Evolutionary conservation across 139 green algal genomes (phyloP).

Genomic region (Chlorella sp.): DNA sequence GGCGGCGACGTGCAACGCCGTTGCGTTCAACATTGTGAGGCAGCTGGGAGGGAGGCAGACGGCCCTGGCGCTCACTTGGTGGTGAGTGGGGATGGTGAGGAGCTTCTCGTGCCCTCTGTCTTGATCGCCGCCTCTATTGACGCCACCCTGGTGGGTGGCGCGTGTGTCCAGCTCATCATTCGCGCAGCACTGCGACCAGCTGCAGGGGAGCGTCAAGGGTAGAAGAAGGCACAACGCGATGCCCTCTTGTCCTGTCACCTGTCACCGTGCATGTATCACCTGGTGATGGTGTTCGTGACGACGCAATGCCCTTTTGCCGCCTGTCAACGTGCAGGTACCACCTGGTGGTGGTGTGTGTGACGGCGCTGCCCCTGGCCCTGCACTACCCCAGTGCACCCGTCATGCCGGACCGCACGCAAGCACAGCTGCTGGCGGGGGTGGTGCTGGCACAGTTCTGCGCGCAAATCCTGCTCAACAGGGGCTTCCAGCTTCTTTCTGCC

Average conservation of each 20-base stretch:
- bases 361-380: constrained; percentile 8
- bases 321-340: constrained; percentile 2
- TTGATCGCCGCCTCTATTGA: background rate
- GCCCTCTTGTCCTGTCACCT: background rate
- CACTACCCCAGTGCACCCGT: constrained; percentile 14
- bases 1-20: constrained; percentile 11
- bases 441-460: constrained; percentile 22
- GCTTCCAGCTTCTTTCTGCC: constrained; percentile 50
- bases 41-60: constrained; percentile 4
- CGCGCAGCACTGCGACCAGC: background rate
- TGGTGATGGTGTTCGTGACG: too few relatives aligned
- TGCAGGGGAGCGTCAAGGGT: background rate
- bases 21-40: constrained; percentile 4
- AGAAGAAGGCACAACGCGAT: background rate
- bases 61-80: constrained; percentile 25
- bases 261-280: background rate
- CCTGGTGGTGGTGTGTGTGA: constrained; percentile 1
- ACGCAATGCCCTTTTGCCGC: background rate
- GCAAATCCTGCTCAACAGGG: constrained; percentile 48
- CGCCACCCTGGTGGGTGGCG: background rate
- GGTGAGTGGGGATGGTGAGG: constrained; percentile 4
- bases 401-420: constrained; percentile 2
- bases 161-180: background rate
- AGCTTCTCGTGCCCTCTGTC: background rate
- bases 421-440: constrained; percentile 24